Evolutionary conservation across 345 rosid species (phyloP), one percentile per base, ranked within the genome.

Genomic region (Bruguiera gymnorhiza): DNA sequence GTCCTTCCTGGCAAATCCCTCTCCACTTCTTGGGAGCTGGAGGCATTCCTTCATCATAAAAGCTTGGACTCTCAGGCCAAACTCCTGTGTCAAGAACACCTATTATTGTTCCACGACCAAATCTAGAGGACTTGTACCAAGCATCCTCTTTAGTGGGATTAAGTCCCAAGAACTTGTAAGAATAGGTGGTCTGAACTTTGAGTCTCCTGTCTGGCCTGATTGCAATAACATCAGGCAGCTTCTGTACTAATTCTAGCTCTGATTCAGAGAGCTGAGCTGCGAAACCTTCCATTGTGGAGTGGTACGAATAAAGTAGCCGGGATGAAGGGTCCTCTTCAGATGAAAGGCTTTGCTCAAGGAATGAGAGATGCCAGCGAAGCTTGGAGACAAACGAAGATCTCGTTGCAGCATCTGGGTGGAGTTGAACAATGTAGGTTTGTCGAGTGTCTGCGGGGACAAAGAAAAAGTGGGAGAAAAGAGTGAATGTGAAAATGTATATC

Each of bases 31-130:
- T 67, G n/a, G 97, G 97, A 53, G 76, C 69, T 0, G 89, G 85
- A 6, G 96, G 88, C 93, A 91, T 90, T 72, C 89, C 89, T 0
- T 31, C 46, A 46, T 93, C 97, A 54, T 83, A 70, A 58, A 90
- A 89, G 77, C 98, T 93, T 4, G 93, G 97, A 75, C 92, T 90
- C 67, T 93, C 98, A 0, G 98, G 97, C 98, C 97, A 90, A 71
- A 89, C 81, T 59, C 97, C 98, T 0, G 97, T 91, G 64, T 93
- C 98, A 31, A 93, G 90, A 19, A 93, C 83, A 0, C 96, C 97
- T 18, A 93, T 82, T 10, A 91, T 84, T 0, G 86, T 73, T 52
- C 96, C 93, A 2, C 74, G 82, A 7, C 98, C 96, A 8, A 81
- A 88, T 39, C 84, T 76, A 1, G 98, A 39, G 48, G 6, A 82